Conservation (phyloP, 2,329 filamentous ascomycete genomes). For the Ophiocordyceps camponoti-floridani region DNA sequence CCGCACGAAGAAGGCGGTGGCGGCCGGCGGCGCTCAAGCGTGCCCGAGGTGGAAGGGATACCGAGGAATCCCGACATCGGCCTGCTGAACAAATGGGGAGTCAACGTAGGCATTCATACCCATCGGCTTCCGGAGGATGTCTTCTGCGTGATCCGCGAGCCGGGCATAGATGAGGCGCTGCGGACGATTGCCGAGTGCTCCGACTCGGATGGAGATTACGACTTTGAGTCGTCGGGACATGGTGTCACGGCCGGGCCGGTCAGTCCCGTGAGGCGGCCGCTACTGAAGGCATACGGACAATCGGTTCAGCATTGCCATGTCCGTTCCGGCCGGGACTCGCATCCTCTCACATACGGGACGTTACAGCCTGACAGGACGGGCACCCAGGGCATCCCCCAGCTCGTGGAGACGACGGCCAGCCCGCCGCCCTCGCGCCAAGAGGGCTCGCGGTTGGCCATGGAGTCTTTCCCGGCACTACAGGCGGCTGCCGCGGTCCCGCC, state of each 20-base stretch:
- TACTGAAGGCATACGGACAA: conserved; percentile 4
- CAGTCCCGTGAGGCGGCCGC: conserved; percentile 6
- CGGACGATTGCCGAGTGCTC: conserved; percentile 15
- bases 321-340: background rate
- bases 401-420: conserved; percentile 1
- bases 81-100: conserved; percentile 34
- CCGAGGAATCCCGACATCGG: conserved; percentile 40
- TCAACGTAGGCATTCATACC: conserved; percentile 59
- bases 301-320: background rate
- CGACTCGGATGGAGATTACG: conserved; percentile 13
- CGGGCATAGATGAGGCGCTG: conserved; percentile 12
- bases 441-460: conserved; percentile 1
- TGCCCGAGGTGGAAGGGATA: conserved; percentile 42
- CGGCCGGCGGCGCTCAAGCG: conserved; percentile 23
- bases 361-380: conserved; percentile 8
- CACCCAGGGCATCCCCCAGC: conserved; percentile 3
- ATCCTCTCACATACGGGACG: conserved; percentile 13
- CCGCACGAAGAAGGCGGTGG: conserved; percentile 16
- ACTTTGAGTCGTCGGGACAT: conserved; percentile 2
- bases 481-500: conserved; percentile 1
- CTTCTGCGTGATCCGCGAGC: conserved; percentile 29
- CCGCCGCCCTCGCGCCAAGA: background rate
- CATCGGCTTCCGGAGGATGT: conserved; percentile 50
- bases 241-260: conserved; percentile 10
- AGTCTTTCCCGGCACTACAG: conserved; percentile 8